Base-by-base conservation (phyloP, 441 rosid species). In the Macaranga tanarius region DNA sequence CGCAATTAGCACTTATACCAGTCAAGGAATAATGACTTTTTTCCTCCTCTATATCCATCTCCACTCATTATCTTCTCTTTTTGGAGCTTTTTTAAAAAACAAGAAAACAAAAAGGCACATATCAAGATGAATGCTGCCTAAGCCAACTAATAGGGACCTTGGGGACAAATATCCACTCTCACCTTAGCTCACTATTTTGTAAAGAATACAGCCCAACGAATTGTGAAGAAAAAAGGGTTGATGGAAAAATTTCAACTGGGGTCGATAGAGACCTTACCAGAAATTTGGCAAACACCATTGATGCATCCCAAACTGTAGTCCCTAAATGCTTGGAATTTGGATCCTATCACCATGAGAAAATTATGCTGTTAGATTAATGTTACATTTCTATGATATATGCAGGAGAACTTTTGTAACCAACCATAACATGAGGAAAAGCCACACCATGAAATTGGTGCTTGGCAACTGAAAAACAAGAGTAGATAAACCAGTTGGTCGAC, bases 221-320 rank as follows among this genome's bases (percentile, higher is more conserved):
- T 16, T 47, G 31, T 44, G 50, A 60, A 56, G n/a, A n/a, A 10
- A n/a, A 31, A 63, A 40, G 48, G 50, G 26, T 42, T 38, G 10
- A n/a, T 1, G 48, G 25, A 34, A 67, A 57, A 63, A 55, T 10
- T 55, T 20, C 44, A 63, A 63, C 59, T 66, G 54, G 64, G n/a
- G 73, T 15, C 56, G 42, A 25, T 8, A 11, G n/a, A 25, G 74
- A 69, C 12, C 73, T 77, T 85, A 95, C 97, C 91, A 95, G 83
- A 83, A 78, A 95, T 79, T 95, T 95, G 76, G 84, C 91, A 65
- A 95, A 88, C 78, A 95, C 97, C 86, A 95, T 82, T n/a, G 97
- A 95, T 13, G 99, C 95, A 82, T 95, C 99, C 97, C 99, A 95
- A 75, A 95, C 99, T n/a, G 97, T 95, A 71, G 97, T 95, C 79